Conservation (phyloP, 352 stramenopile species). For the Pythium insidiosum region DNA sequence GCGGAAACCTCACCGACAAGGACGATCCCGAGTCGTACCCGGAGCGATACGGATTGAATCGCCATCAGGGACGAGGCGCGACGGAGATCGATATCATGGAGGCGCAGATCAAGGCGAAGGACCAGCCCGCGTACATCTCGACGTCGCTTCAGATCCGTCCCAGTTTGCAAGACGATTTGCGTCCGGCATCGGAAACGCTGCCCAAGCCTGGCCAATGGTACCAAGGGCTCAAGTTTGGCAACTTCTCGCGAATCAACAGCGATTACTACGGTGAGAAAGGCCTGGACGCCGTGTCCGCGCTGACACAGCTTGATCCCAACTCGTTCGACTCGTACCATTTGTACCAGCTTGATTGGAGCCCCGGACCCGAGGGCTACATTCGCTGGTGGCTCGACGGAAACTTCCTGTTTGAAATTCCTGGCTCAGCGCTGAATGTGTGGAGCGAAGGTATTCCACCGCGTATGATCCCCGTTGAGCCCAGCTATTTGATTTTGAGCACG, state of each 20-base stretch:
- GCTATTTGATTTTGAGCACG: constrained; percentile 97
- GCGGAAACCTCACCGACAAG: constrained; percentile 91
- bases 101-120: constrained; percentile 74
- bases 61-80: constrained; percentile 87
- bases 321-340: constrained; percentile 91
- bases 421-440: constrained; percentile 79
- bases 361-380: constrained; percentile 87
- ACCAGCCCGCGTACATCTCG: constrained; percentile 88
- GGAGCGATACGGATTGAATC: constrained; percentile 88
- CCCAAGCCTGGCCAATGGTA: constrained; percentile 87
- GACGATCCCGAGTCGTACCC: constrained; percentile 79
- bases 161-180: constrained; percentile 57
- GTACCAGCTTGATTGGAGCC: constrained; percentile 95
- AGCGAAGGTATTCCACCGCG: constrained; percentile 51
- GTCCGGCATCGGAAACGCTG: constrained; percentile 41
- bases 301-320: constrained; percentile 87
- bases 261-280: constrained; percentile 94
- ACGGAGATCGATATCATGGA: constrained; percentile 97
- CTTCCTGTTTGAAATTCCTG: constrained; percentile 92
- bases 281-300: constrained; percentile 92
- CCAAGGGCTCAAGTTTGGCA: constrained; percentile 72
- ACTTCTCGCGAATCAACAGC: constrained; percentile 88
- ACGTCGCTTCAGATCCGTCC: constrained; percentile 91
- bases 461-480: constrained; percentile 93
- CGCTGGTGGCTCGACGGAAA: constrained; percentile 91